Percentiles rank a stretch among this genome's conserved stretches.
phyloP scores from a whole-genome alignment of 2,329 filamentous ascomycete species.

The Hirsutella thompsonii region DNA sequence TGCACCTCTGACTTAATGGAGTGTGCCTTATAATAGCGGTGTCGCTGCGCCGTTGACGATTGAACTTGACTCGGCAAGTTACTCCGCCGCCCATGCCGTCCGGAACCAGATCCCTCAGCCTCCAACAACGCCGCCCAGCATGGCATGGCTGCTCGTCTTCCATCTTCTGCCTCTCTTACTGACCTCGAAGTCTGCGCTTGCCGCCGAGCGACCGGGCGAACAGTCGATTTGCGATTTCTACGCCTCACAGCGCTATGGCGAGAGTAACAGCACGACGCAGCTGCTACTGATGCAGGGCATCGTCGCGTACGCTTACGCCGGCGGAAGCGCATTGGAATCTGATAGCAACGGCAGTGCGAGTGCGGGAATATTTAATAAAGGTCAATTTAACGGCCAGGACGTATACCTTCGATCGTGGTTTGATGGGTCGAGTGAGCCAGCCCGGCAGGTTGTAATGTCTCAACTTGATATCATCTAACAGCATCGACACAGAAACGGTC shows the following conservation, averaged over 20 bases:
- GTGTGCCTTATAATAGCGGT: too few relatives aligned
- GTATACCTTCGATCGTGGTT: background rate
- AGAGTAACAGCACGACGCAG: background rate
- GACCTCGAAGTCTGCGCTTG: background rate
- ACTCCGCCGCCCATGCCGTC: too few relatives aligned
- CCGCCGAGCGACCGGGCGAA: background rate
- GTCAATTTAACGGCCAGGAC: background rate
- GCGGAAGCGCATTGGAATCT: background rate
- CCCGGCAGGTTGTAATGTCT: background rate
- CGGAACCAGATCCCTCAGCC: background rate
- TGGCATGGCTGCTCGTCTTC: background rate
- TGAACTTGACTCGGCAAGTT: too few relatives aligned
- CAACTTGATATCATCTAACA: background rate
- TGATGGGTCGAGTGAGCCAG: background rate
- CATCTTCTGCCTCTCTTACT: background rate
- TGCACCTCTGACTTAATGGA: too few relatives aligned
- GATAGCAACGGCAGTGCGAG: background rate
- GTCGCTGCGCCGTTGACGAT: too few relatives aligned
- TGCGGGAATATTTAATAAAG: background rate
- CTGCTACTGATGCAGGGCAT: background rate
- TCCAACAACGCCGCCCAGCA: background rate
- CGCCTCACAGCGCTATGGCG: background rate
- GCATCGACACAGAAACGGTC: background rate
- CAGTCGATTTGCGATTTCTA: background rate
- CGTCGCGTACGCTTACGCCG: background rate